A percentile compares a stretch with the other conserved stretches of the same genome.
Conservation (phyloP, 768 basidiomycete genomes). For the Boletus sp. region DNA sequence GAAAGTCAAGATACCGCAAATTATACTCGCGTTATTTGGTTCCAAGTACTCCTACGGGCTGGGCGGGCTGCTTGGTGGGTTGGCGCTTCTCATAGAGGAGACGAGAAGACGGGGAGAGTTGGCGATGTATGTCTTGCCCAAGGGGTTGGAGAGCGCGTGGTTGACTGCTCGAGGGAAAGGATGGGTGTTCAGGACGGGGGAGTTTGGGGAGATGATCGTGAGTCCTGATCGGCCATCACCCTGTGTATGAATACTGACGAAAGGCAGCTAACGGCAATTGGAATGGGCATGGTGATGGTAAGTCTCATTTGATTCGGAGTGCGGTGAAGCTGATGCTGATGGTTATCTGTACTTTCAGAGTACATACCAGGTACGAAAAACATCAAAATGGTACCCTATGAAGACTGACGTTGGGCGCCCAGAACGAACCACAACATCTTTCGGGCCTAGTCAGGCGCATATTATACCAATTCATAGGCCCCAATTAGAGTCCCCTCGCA, state of each 20-base stretch:
- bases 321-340: conserved; percentile 8
- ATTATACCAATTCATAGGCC: conserved; percentile 86
- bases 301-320: conserved; percentile 21
- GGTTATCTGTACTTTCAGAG: conserved; percentile 39
- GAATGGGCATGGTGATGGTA: conserved; percentile 92
- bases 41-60: conserved; percentile 74
- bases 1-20: conserved; percentile 38
- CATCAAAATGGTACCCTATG: not conserved
- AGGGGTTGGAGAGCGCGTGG: conserved; percentile 91
- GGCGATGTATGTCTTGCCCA: conserved; percentile 89
- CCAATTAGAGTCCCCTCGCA: conserved; percentile 49
- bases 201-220: conserved; percentile 64
- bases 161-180: conserved; percentile 70
- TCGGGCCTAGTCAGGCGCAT: conserved; percentile 78
- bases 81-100: conserved; percentile 85
- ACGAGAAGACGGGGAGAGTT: conserved; percentile 84
- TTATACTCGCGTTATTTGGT: conserved; percentile 52
- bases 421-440: conserved; percentile 75
- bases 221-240: conserved; percentile 25
- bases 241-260: conserved; percentile 6
- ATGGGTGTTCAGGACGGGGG: conserved; percentile 67
- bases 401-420: conserved; percentile 3
- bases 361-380: conserved; percentile 63
- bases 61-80: conserved; percentile 66
- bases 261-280: conserved; percentile 58